Evolutionary conservation across 768 basidiomycete genomes (phyloP), one percentile per base, ranked within the genome.

Genomic region (Crepidotus variabilis): DNA sequence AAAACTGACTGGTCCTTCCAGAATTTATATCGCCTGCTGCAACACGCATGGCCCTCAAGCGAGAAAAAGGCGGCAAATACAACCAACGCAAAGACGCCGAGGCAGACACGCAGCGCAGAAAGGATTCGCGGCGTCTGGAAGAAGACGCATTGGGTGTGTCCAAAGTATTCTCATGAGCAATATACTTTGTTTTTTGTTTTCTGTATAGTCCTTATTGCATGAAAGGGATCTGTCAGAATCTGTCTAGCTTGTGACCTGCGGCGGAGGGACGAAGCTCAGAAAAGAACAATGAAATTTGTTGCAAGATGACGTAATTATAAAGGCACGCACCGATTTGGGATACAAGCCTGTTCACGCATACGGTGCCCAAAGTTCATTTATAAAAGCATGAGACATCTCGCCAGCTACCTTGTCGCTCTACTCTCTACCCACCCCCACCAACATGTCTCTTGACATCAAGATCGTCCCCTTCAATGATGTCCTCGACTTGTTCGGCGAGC

Each of bases 1-100:
- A 28, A 34, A 24, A 4, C 50, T 56, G 2, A 20, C 23, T 18
- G 22, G 35, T 50, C 32, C 51, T 32, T 47, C 22, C 57, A 95
- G 97, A 97, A 79, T 99, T 97, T 66, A 77, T 98, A 47, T 88
- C 94, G 1, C 96, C 97, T 5, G 81, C 93, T 10, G 85, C 88
- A 8, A 79, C 90, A 20, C 85, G 94, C 52, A 87, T 87, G 14
- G 76, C 83, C 0, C 67, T 82, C 55, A 86, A 85, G 68, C 80
- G 85, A 61, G 85, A 82, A 62, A 84, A 87, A 69, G 94, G 94
- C 0, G 77, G 80, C 57, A 94, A 85, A 71, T 98, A 98, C 72
- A 83, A 82, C 54, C 77, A 79, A 36, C 81, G 96, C 57, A 95
- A 97, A 73, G 81, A 89, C 47, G 87, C 86, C 11, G 80, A 94